Evolutionary conservation across 768 basidiomycete species (phyloP).

Genomic region (Naganishia kalamii): DNA sequence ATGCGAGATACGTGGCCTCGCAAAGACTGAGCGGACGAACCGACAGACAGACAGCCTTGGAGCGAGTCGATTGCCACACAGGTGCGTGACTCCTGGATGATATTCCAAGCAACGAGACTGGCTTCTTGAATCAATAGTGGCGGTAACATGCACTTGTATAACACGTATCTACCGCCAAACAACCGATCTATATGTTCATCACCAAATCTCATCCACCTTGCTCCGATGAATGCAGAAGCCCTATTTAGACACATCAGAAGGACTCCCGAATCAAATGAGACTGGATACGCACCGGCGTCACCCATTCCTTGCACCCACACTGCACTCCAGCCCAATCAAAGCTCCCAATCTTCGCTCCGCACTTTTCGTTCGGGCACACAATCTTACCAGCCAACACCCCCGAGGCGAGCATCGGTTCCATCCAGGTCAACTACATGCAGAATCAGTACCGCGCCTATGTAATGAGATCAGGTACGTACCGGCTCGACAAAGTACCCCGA

Average conservation of each 20-base stretch:
- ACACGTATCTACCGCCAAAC: neutral
- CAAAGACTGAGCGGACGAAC: no score
- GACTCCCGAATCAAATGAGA: neutral
- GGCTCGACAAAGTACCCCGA: slow-evolving; percentile 97
- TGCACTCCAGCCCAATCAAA: slow-evolving; percentile 94
- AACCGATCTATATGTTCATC: neutral
- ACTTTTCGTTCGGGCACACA: slow-evolving; percentile 83
- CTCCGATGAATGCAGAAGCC: slow-evolving; percentile 56
- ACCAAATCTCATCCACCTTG: slow-evolving; percentile 55
- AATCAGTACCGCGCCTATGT: neutral
- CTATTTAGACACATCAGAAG: slow-evolving; percentile 35
- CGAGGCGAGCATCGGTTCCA: slow-evolving; percentile 71
- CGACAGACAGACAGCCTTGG: no score
- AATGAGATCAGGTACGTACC: slow-evolving; percentile 53
- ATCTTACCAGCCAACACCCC: slow-evolving; percentile 84
- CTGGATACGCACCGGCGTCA: slow-evolving; percentile 63
- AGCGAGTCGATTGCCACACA: no score
- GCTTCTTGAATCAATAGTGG: no score
- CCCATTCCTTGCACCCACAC: slow-evolving; percentile 88
- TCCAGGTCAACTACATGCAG: slow-evolving; percentile 76
- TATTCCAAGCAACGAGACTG: no score
- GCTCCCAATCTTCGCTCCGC: slow-evolving; percentile 83
- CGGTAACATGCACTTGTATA: no score
- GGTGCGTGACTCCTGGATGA: no score
- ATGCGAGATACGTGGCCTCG: no score